Evolutionary conservation across 1,284 basidiomycete genomes (phyloP), one percentile per base, ranked within the genome.

Genomic region (Ceraceosorus guamensis): DNA sequence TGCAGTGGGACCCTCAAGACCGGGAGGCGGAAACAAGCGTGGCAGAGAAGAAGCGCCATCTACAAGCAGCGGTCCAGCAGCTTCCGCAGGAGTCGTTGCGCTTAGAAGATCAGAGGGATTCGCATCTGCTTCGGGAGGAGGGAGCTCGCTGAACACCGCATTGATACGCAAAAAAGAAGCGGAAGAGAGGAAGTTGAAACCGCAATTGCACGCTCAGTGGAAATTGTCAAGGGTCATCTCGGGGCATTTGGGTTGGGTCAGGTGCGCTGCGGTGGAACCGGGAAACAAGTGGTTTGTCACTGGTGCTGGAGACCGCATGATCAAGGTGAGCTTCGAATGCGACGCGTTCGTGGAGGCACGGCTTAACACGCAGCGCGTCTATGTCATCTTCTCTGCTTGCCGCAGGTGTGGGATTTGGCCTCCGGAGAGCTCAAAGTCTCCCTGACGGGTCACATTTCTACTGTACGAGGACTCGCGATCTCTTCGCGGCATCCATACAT

Each of bases 221-320:
- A 96, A 96, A 79, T 85, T 99, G 53, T 82, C 87, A 66, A 87
- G 92, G 52, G 95, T 99, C 70, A 97, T 98, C 62, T 96, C 91
- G 1, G 93, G 93, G 0, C 93, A 99, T 77, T 79, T 98, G 63
- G 93, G 95, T 6, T 98, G 95, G 95, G 93, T 98, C n/a, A 84
- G 93, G 56, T 88, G 87, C 67, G 86, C 89, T 14, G 90, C 93
- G 1, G 91, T 98, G 46, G 93, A 98, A 76, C 93, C 93, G 14
- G 91, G 90, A 32, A 99, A 98, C 80, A 82, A 93, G 77, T 99
- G 93, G 93, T 98, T 99, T 65, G 93, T 89, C 0, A 93, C 91
- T 0, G 93, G 93, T 57, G 93, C 93, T 0, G 95, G 95, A 6
- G 93, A 98, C 78, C 84, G 93, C 35, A 91, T 98, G 48, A 89